Conservation (phyloP, 441 rosid genomes). For the Pelargonium myrrhifolium region DNA sequence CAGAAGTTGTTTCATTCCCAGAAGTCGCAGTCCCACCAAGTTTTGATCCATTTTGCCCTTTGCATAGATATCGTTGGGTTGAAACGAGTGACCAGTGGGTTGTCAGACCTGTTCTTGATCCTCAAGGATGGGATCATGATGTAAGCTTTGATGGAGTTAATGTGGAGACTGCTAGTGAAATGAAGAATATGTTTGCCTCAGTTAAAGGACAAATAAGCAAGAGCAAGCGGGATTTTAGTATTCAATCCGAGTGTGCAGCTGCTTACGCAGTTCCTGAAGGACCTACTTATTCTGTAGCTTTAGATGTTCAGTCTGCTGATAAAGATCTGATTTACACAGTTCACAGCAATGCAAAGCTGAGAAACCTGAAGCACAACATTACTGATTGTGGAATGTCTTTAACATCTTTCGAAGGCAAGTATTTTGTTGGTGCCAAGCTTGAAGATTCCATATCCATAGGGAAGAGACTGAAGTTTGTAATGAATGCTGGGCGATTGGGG, state of each 20-base stretch:
- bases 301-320: conserved; percentile 72
- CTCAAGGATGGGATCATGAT: conserved; percentile 95
- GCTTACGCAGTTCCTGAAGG: conserved; percentile 44
- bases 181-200: conserved; percentile 49
- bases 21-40: conserved; percentile 74
- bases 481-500: conserved; percentile 60
- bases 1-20: conserved; percentile 55
- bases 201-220: conserved; percentile 64
- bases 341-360: conserved; percentile 53
- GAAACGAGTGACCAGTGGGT: conserved; percentile 53
- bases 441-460: conserved; percentile 62
- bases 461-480: conserved; percentile 55
- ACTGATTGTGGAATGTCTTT: conserved; percentile 52
- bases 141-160: conserved; percentile 85
- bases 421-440: conserved; percentile 63
- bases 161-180: conserved; percentile 58
- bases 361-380: conserved; percentile 49
- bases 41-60: conserved; percentile 64
- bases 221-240: conserved; percentile 67
- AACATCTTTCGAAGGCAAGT: conserved; percentile 54
- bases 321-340: conserved; percentile 61
- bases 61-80: conserved; percentile 60
- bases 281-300: conserved; percentile 47
- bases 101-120: conserved; percentile 77
- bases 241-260: conserved; percentile 68